Conservation (phyloP, 1,284 basidiomycete species). For the Neonothopanus nambi region DNA sequence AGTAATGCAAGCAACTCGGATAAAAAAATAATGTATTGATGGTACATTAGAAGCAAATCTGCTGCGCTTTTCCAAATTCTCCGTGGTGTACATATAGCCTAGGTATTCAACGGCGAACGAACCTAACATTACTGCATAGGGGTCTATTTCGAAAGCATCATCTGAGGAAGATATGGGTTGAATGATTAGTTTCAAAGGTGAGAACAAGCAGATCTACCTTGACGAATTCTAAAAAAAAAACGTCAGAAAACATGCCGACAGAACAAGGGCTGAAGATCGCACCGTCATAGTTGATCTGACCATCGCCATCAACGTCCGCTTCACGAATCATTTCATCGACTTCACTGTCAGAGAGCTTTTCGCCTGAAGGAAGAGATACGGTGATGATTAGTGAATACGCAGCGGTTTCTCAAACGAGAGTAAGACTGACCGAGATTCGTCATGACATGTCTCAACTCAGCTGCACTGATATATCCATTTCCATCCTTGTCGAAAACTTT, state of each 20-base stretch:
- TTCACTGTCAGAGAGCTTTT: constrained; percentile 91
- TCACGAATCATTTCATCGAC: constrained; percentile 99
- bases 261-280: constrained; percentile 24
- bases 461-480: constrained; percentile 72
- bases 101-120: not conserved
- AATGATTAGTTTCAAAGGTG: not conserved
- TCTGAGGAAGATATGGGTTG: constrained; percentile 12
- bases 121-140: no score
- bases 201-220: constrained; percentile 44
- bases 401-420: not conserved
- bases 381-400: constrained; percentile 11
- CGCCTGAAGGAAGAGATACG: constrained; percentile 48
- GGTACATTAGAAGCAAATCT: no score
- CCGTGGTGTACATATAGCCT: not conserved
- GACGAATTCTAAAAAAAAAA: constrained; percentile 59
- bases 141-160: constrained; percentile 22
- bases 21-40: not conserved
- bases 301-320: constrained; percentile 95
- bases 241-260: not conserved
- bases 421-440: constrained; percentile 76
- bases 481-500: constrained; percentile 79
- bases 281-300: constrained; percentile 87
- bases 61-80: no score
- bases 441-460: constrained; percentile 88
- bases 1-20: not conserved